Base-by-base conservation (phyloP, 768 basidiomycete species). In the Tricholoma sp. region DNA sequence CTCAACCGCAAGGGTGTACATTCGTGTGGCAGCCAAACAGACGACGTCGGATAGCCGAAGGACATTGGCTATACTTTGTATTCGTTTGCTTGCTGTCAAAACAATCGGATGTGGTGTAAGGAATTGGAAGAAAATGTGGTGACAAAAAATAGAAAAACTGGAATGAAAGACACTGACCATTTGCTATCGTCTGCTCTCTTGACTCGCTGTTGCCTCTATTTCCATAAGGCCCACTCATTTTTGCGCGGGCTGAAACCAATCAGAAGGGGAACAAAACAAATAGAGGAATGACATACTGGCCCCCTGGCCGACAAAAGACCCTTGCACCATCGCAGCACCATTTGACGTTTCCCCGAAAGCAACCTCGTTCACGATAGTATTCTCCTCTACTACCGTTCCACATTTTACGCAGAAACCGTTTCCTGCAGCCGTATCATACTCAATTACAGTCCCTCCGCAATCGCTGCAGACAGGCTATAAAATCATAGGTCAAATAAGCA, bases 301-400 rank as follows among this genome's bases (percentile, higher is more conserved):
- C 55, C 92, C 91, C 64, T 91, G 88, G 0, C 83, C 91, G 11
- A 99, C 93, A 64, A 91, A 97, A 2, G 89, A 86, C 2, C 97
- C 97, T 65, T 95, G 90, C 1, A 97, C 95, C 78, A 98, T 91
- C 1, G 96, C 95, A 4, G 94, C 92, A 24, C 97, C 97, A 29
- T 82, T 80, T 10, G 88, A 82, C 4, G 90, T 89, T 76, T 99
- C 97, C n/a, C 94, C 93, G 63, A 99, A 99, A 1, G 86, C 85
- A 54, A 99, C 84, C 68, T 99, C 97, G 59, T 88, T 90, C 9
- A 98, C 92, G 57, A 98, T 94, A 2, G 88, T 84, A 65, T 93
- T 94, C 71, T 97, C 92, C 72, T 96, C 93, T 9, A 96, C 78
- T 15, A 98, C 94, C 6, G 87, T 89, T 47, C 92, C 93, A 63